These are phyloP conservation scores for Cordyceps cateniannulata DNA, from an alignment of 2,329 filamentous ascomycete species.

Conservation along the genomic window DNA sequence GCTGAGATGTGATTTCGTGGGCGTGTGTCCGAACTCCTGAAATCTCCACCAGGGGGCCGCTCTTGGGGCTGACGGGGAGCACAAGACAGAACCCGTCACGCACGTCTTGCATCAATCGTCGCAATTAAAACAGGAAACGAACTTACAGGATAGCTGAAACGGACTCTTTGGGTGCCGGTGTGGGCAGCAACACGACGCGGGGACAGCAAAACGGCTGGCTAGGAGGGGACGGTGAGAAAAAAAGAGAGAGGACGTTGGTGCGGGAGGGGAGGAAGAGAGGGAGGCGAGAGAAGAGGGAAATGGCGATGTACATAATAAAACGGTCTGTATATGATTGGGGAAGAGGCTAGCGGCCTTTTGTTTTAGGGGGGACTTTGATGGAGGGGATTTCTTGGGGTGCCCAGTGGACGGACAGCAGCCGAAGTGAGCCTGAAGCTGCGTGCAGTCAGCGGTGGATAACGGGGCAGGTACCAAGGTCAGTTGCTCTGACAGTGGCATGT, in stretches of 20 bases:
- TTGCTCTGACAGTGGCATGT: not conserved
- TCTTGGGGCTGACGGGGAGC: constrained; percentile 3
- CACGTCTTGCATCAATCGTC: constrained; percentile 5
- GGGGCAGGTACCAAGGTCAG: not conserved
- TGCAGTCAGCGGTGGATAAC: not conserved
- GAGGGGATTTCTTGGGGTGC: not conserved
- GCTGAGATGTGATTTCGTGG: constrained; percentile 1
- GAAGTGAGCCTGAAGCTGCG: not conserved
- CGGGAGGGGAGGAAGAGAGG: constrained; percentile 7
- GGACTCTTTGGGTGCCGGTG: not conserved
- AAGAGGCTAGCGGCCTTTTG: not conserved
- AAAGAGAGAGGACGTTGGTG: not conserved
- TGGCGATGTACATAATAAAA: constrained; percentile 7
- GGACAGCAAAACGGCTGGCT: not conserved
- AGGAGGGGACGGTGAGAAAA: not conserved
- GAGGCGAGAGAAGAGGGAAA: constrained; percentile 12
- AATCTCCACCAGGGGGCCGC: constrained; percentile 8
- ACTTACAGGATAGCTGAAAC: constrained; percentile 4
- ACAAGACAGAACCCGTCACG: constrained; percentile 4
- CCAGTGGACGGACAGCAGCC: not conserved
- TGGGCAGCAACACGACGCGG: constrained; percentile 6
- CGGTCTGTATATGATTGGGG: constrained; percentile 11
- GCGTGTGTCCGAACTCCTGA: constrained; percentile 12
- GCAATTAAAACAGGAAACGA: constrained; percentile 6
- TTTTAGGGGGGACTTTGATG: not conserved